A percentile compares a stretch with the other conserved stretches of the same genome.
phyloP scores from a whole-genome alignment of 2,329 filamentous ascomycete genomes.

The Chrysoporthe cubensis region DNA sequence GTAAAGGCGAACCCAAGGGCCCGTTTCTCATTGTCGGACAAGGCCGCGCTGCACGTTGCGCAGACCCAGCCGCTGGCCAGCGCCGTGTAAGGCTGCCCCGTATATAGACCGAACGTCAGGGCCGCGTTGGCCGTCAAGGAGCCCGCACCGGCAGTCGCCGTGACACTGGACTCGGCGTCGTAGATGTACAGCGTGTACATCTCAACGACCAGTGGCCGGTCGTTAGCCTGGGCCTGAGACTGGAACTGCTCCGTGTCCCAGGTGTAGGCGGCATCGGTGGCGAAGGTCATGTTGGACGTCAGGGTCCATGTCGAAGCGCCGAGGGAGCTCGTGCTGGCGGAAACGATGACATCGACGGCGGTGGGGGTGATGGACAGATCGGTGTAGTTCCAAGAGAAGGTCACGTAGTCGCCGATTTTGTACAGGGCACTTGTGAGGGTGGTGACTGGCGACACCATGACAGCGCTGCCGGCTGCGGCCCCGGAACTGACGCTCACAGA shows the following conservation, averaged over 20 bases:
- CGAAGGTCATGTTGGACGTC: constrained; percentile 65
- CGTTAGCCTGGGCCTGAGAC: constrained; percentile 45
- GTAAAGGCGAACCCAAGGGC: constrained; percentile 55
- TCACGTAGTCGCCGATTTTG: constrained; percentile 64
- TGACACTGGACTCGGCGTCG: constrained; percentile 59
- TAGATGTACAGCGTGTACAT: constrained; percentile 66
- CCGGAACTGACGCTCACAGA: constrained; percentile 46
- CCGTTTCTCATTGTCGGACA: constrained; percentile 50
- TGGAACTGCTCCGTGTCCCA: constrained; percentile 63
- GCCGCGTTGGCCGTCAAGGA: constrained; percentile 55
- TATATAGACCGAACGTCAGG: constrained; percentile 64
- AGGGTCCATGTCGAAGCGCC: constrained; percentile 56
- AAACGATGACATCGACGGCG: constrained; percentile 63
- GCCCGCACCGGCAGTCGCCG: constrained; percentile 56
- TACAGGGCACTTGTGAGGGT: constrained; percentile 54
- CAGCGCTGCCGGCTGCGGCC: constrained; percentile 55
- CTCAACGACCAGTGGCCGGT: constrained; percentile 52
- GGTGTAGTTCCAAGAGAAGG: constrained; percentile 70
- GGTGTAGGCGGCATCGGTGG: constrained; percentile 53
- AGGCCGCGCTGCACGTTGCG: constrained; percentile 59
- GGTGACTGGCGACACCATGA: constrained; percentile 56
- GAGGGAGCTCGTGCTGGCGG: constrained; percentile 54
- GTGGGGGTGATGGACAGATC: constrained; percentile 60
- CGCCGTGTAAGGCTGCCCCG: constrained; percentile 53
- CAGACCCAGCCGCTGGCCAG: constrained; percentile 57